Base-by-base conservation (phyloP, 176 grass and related monocot species). In the Chloris gayana region DNA sequence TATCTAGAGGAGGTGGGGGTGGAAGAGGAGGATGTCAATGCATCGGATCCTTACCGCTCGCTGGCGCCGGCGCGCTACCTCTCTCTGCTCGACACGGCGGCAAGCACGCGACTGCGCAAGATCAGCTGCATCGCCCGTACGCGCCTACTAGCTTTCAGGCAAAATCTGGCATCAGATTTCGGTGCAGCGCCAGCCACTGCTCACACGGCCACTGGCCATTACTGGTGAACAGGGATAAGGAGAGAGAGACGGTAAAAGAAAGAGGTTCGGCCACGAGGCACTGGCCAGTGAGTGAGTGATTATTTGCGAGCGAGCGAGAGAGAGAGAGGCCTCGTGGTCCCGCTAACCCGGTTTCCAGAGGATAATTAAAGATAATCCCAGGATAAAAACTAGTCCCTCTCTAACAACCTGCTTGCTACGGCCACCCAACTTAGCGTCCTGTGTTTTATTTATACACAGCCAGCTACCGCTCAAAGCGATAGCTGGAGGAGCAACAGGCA, bases 371-470 rank as follows among this genome's bases (percentile, higher is more conserved):
- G 58, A 35, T 73, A 59, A 25, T 61, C 58, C 25, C 24, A 14
- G 2, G 58, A 61, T 14, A 58, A 79, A 80, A 65, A 70, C 65
- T 58, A 85, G 35, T n/a, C 53, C 25, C 5, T 15, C 39, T 29
- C 11, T 32, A 61, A 70, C 32, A 7, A 18, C 51, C 51, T 54
- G 5, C 42, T 15, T 11, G 27, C 76, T 80, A 88, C 76, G 75
- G 26, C 51, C 87, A 84, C 87, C 70, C 8, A 24, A 0, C 26
- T 15, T 30, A 0, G 31, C 22, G 0, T 5, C 59, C 51, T 19
- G 68, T 70, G 82, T 72, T 81, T 85, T 85, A 89, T 85, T 85
- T 89, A 85, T 85, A 58, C 71, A 13, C 44, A 9, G 57, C 70
- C 59, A 54, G 67, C 86, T 22, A 35, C 33, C 82, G n/a, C 77